Base-by-base conservation (phyloP, 441 rosid genomes). In the Heliophila coronopifolia region DNA sequence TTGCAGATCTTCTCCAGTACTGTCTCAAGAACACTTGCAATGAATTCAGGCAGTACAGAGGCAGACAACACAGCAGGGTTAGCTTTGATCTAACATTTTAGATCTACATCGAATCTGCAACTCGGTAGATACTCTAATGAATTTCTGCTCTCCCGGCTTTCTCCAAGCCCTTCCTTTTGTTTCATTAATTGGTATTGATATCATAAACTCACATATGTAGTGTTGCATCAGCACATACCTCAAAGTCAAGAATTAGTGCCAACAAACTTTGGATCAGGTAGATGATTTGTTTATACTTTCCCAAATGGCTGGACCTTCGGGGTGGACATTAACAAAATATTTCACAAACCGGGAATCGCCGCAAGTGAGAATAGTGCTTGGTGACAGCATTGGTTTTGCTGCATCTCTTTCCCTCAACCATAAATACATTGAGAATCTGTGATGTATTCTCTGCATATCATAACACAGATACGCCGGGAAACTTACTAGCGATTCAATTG, bases 391-490 rank as follows among this genome's bases (percentile, higher is more conserved):
- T 9, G 78, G 72, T 60, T 77, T 83, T 24, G 73, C 84, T 15
- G 77, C 73, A 61, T 72, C 84, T 57, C 59, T 75, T 44, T 75
- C 81, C 70, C 71, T 72, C 50, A 78, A 54, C 95, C 95, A 81
- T 30, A 50, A 15, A 58, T 79, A 89, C 93, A 89, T 83, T 35
- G 66, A 71, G 68, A 83, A 73, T 62, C 93, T 77, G 19, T 54
- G 74, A 53, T 51, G 67, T 68, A 81, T 83, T 68, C 85, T 81
- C 61, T 75, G 73, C 58, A 78, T 54, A 49, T 80, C 82, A 50
- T 82, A 84, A 55, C 92, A 78, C 39, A 84, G 69, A 73, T 77
- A 88, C 42, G 92, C 43, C 7, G 92, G 94, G 68, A 80, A 84
- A 4, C 52, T 61, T 28, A 63, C 77, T 7, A 82, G 13, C 4